Conservation (phyloP, 1,284 basidiomycete species). For the Melanopsichium pennsylvanicum region DNA sequence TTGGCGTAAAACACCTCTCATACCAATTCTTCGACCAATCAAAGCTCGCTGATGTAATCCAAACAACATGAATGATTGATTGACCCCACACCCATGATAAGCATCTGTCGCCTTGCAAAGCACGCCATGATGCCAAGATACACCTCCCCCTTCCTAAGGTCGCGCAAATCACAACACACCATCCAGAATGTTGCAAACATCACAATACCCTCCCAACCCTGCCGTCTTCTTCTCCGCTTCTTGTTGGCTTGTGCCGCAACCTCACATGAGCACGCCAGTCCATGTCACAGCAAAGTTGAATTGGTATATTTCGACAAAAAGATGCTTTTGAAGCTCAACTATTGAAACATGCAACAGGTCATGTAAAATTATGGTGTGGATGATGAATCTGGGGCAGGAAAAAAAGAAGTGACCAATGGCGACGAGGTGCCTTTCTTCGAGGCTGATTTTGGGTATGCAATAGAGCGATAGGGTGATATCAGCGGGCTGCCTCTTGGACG, state of each 20-base stretch:
- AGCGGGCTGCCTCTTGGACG: conserved; percentile 21
- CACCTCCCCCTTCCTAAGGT: no score
- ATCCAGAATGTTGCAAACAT: no score
- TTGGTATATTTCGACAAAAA: no score
- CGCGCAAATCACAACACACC: no score
- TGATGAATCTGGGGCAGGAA: conserved; percentile 1
- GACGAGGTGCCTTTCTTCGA: conserved; percentile 16
- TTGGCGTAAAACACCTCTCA: background rate
- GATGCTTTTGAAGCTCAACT: no score
- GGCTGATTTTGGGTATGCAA: conserved; percentile 30
- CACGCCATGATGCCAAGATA: background rate
- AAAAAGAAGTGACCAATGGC: conserved; percentile 14
- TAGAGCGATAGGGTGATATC: conserved; percentile 26
- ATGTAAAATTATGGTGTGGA: background rate
- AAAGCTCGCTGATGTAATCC: background rate
- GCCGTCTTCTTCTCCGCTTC: no score
- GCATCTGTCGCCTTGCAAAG: no score
- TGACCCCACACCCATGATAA: conserved; percentile 1
- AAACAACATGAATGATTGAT: background rate
- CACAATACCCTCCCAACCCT: no score
- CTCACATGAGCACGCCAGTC: no score
- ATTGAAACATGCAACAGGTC: background rate
- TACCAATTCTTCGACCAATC: background rate
- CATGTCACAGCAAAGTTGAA: no score
- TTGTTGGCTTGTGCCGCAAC: no score